Evolutionary conservation across 2,329 filamentous ascomycete genomes (phyloP).

Genomic region (Botrytis porri): DNA sequence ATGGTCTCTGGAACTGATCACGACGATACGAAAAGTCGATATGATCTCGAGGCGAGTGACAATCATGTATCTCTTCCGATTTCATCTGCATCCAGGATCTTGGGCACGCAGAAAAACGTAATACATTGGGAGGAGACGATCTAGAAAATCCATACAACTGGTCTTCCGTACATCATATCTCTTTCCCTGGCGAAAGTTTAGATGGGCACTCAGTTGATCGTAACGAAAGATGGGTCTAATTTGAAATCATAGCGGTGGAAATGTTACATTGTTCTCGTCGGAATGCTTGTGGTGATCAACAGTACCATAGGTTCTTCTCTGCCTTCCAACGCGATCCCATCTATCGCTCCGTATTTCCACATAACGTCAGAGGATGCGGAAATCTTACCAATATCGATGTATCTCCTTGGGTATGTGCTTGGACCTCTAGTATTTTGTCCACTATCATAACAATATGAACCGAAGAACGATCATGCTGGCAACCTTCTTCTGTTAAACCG

Average conservation of each 20-base stretch:
- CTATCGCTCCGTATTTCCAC: constrained; percentile 56
- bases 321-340: constrained; percentile 59
- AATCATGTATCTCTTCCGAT: constrained; percentile 36
- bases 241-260: constrained; percentile 49
- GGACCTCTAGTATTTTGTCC: constrained; percentile 61
- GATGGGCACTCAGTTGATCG: background rate
- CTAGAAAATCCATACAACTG: constrained; percentile 38
- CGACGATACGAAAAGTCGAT: constrained; percentile 43
- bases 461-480: constrained; percentile 57
- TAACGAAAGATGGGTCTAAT: background rate
- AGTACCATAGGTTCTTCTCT: constrained; percentile 64
- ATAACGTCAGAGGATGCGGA: constrained; percentile 44
- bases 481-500: constrained; percentile 65
- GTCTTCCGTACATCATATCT: constrained; percentile 27
- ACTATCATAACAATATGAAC: constrained; percentile 62
- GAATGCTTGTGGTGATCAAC: constrained; percentile 62
- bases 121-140: constrained; percentile 35
- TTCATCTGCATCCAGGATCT: constrained; percentile 28
- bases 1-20: constrained; percentile 39
- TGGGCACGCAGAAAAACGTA: constrained; percentile 25
- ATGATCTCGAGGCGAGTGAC: constrained; percentile 44
- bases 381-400: constrained; percentile 59
- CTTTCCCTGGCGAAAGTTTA: background rate
- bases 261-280: constrained; percentile 50
- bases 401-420: constrained; percentile 59